Base-by-base conservation (phyloP, 768 basidiomycete species). In the Baorangia bicolor region DNA sequence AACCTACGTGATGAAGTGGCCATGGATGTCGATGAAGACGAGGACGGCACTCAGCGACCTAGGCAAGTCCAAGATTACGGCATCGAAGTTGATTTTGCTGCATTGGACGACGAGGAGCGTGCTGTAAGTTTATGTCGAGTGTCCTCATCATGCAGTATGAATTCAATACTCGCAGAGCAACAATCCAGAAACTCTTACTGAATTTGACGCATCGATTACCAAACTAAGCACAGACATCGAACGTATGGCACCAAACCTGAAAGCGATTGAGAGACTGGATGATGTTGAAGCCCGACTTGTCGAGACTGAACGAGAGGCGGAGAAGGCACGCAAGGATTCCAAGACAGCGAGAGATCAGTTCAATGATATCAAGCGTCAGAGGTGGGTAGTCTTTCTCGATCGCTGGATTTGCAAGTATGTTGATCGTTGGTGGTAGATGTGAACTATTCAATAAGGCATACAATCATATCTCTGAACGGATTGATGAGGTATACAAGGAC, bases 401-500 rank as follows among this genome's bases (percentile, higher is more conserved):
- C 18, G 6, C 12, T 14, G 5, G 18, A 25, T 44, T 35, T 52
- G 5, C 41, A 31, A 13, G 27, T 20, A n/a, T 51, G 11, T 46
- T 52, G 48, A 59, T 55, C n/a, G 10, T 27, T 39, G 38, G 18
- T 20, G 41, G 38, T 46, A 72, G 88, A 61, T 83, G 81, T 51
- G 92, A 98, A 56, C 70, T 96, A 23, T 98, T 98, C 79, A 94
- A 95, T 73, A 92, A 89, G 62, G 97, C 97, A 0, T 99, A 94
- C 76, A 88, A 87, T 58, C 95, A 99, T 64, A 98, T 99, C 53
- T 91, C 95, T 12, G 93, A 95, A 56, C 80, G 85, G 38, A 99
- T 99, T 60, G 95, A 98, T 66, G 81, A 87, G 59, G 95, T 98
- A 1, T 99, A 99, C 76, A 98, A 98, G 73, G 94, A 98, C 61